These are phyloP conservation scores for Aphanomyces astaci DNA, from an alignment of 352 stramenopile genomes.

Conservation along the genomic window DNA sequence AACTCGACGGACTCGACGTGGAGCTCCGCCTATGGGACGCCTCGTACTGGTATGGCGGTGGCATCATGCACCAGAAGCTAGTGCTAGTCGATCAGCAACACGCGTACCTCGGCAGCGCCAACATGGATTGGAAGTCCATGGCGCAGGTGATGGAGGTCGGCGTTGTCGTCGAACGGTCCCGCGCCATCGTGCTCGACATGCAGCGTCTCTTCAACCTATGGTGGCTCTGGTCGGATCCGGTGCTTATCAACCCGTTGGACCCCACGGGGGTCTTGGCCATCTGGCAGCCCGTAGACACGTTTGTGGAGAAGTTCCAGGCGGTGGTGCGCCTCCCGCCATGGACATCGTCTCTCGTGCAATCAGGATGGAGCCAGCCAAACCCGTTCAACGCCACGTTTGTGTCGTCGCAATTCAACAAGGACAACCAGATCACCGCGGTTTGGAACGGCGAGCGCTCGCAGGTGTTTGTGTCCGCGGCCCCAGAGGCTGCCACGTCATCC, in stretches of 20 bases:
- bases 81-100: constrained; percentile 60
- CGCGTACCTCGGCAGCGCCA: constrained; percentile 71
- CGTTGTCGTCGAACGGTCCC: constrained; percentile 47
- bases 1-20: constrained; percentile 48
- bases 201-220: constrained; percentile 61
- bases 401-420: constrained; percentile 40
- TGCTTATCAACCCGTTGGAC: constrained; percentile 11
- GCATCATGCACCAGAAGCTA: constrained; percentile 79
- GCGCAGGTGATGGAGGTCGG: constrained; percentile 81
- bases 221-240: constrained; percentile 49
- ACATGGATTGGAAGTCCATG: constrained; percentile 84
- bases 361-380: constrained; percentile 29
- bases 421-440: constrained; percentile 35
- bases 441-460: constrained; percentile 19
- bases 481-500: constrained; percentile 43
- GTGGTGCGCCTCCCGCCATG: constrained; percentile 50
- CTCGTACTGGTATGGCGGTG: constrained; percentile 57
- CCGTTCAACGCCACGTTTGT: constrained; percentile 47
- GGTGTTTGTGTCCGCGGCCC: constrained; percentile 58
- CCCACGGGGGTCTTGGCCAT: background rate
- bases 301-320: constrained; percentile 49
- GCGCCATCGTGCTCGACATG: constrained; percentile 39
- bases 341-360: constrained; percentile 39
- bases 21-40: constrained; percentile 55
- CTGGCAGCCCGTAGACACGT: constrained; percentile 21